Percentiles rank a stretch among this genome's conserved stretches.
Evolutionary conservation across 2,329 filamentous ascomycete genomes (phyloP).

Genomic region (Alternaria consortialis): DNA sequence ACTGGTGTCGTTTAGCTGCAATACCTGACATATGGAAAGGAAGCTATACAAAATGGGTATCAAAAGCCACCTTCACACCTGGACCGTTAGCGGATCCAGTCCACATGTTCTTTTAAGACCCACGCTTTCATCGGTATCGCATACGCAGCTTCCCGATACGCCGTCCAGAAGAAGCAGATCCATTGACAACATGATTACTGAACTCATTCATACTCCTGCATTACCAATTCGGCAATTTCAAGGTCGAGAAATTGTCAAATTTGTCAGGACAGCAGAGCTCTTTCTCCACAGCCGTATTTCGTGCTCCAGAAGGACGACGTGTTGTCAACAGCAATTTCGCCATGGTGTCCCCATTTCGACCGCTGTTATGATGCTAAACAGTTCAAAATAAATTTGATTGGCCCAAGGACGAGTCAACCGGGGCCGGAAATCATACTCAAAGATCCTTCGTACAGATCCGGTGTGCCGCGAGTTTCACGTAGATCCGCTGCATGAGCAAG

Average conservation of each 20-base stretch:
- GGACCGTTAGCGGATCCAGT: slow-evolving; percentile 5
- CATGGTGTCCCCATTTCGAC: slow-evolving; percentile 20
- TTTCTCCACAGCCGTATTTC: slow-evolving; percentile 2
- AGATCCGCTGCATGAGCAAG: slow-evolving; percentile 41
- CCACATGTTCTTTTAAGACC: slow-evolving; percentile 10
- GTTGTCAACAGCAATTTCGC: slow-evolving; percentile 17
- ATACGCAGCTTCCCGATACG: slow-evolving; percentile 2
- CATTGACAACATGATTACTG: not conserved
- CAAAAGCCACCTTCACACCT: slow-evolving; percentile 2
- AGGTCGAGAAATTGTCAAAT: slow-evolving; percentile 9
- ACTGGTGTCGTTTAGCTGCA: not conserved
- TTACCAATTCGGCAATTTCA: slow-evolving; percentile 4
- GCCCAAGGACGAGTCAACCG: slow-evolving; percentile 26
- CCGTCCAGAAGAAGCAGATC: slow-evolving; percentile 8
- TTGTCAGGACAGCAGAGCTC: not conserved
- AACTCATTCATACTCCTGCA: not conserved
- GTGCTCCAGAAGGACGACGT: slow-evolving; percentile 2
- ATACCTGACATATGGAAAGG: not conserved
- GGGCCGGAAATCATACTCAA: slow-evolving; percentile 38
- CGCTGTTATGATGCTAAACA: slow-evolving; percentile 14
- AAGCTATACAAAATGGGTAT: slow-evolving; percentile 11
- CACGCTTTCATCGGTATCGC: slow-evolving; percentile 15
- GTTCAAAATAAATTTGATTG: slow-evolving; percentile 28
- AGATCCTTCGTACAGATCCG: slow-evolving; percentile 45
- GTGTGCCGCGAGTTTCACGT: slow-evolving; percentile 47